These are phyloP conservation scores for Tuber borchii DNA, from an alignment of 495 filamentous ascomycete genomes.

Conservation along the genomic window DNA sequence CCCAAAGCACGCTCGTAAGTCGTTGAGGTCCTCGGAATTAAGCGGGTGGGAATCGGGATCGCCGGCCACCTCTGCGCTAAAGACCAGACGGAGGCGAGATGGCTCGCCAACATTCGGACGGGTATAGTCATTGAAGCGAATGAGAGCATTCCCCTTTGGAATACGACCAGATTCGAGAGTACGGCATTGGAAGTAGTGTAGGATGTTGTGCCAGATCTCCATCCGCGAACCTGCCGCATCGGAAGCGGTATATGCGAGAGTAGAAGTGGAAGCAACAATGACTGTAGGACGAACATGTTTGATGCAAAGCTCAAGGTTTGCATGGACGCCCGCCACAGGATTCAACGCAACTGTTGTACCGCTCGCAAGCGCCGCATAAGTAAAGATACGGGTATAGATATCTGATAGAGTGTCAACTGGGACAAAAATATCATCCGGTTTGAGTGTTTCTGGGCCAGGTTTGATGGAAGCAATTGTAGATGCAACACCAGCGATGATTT, in stretches of 20 bases:
- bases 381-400: constrained; percentile 70
- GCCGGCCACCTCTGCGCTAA: constrained; percentile 56
- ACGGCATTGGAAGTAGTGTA: constrained; percentile 63
- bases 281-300: constrained; percentile 72
- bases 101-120: constrained; percentile 60
- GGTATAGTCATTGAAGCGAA: constrained; percentile 56
- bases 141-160: constrained; percentile 58
- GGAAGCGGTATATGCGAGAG: constrained; percentile 59
- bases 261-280: constrained; percentile 68
- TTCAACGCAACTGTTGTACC: constrained; percentile 84
- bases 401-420: constrained; percentile 74
- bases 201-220: constrained; percentile 51
- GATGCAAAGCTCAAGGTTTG: constrained; percentile 65
- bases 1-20: constrained; percentile 71
- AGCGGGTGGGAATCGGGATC: constrained; percentile 50
- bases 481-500: constrained; percentile 71
- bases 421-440: constrained; percentile 72
- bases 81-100: constrained; percentile 68
- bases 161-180: constrained; percentile 66
- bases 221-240: constrained; percentile 45
- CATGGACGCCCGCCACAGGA: constrained; percentile 65
- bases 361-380: constrained; percentile 73
- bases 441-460: constrained; percentile 65
- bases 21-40: constrained; percentile 61
- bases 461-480: constrained; percentile 63